Evolutionary conservation across 2,329 filamentous ascomycete genomes (phyloP).

Genomic region (Pseudocercospora macadamiae): DNA sequence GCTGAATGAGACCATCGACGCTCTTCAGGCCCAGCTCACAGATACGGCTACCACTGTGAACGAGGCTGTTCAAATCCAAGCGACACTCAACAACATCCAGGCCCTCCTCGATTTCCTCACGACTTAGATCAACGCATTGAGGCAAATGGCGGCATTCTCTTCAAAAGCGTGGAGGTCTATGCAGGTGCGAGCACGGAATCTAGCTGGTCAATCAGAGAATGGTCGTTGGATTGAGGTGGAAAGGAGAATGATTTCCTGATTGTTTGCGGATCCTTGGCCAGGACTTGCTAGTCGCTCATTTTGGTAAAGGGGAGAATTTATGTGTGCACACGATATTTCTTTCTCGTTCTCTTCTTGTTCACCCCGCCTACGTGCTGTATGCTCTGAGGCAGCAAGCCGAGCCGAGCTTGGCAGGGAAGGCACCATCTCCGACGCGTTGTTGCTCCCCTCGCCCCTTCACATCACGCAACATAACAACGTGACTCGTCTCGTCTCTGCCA

Average conservation of each 20-base stretch:
- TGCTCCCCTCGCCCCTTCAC: no score
- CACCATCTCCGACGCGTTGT: no score
- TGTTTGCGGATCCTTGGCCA: not conserved
- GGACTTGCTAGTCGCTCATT: not conserved
- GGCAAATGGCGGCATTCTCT: not conserved
- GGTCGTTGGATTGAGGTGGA: not conserved
- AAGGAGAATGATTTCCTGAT: not conserved
- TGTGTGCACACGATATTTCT: not conserved
- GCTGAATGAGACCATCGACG: not conserved
- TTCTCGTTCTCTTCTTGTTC: constrained; percentile 27
- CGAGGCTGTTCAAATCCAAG: not conserved
- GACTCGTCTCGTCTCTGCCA: no score
- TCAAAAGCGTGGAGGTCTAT: not conserved
- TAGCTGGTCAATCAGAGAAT: not conserved
- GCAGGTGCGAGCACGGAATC: not conserved
- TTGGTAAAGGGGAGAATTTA: not conserved
- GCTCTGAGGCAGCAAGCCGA: no score
- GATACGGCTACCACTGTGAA: not conserved
- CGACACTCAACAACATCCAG: not conserved
- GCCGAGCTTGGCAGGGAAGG: no score
- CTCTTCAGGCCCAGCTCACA: not conserved
- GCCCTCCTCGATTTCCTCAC: not conserved
- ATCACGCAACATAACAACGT: no score
- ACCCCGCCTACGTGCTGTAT: no score
- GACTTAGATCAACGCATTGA: not conserved